Conservation (phyloP, 2,329 filamentous ascomycete genomes). For the Elsinoe australis region DNA sequence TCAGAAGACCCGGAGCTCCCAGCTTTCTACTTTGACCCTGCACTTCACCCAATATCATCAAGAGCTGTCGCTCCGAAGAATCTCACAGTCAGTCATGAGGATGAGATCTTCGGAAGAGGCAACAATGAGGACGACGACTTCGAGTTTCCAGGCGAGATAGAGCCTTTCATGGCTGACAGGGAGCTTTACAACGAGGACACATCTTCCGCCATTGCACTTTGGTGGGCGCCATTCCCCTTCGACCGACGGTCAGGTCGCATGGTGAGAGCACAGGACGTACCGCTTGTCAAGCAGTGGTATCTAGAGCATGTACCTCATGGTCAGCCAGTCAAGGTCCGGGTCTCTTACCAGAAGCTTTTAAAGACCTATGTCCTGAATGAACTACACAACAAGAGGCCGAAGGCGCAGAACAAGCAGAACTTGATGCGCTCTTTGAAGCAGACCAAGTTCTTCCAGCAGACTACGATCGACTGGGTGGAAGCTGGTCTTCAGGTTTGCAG, state of each 20-base stretch:
- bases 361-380: conserved; percentile 97
- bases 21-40: conserved; percentile 95
- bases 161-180: conserved; percentile 85
- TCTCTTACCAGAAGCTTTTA: conserved; percentile 95
- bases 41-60: conserved; percentile 95
- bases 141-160: conserved; percentile 66
- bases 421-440: conserved; percentile 82
- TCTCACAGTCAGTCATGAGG: conserved; percentile 82
- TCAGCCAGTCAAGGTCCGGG: conserved; percentile 91
- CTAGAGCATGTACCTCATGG: conserved; percentile 86
- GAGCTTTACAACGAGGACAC: conserved; percentile 85
- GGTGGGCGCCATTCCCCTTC: conserved; percentile 98
- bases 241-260: conserved; percentile 88
- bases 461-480: conserved; percentile 98
- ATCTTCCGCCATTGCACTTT: conserved; percentile 80
- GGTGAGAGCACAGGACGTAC: conserved; percentile 95
- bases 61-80: conserved; percentile 91
- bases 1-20: conserved; percentile 83
- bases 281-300: conserved; percentile 97
- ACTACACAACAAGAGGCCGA: conserved; percentile 89
- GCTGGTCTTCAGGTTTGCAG: conserved; percentile 95
- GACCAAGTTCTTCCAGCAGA: conserved; percentile 99
- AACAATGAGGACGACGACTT: conserved; percentile 66
- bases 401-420: conserved; percentile 92
- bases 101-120: conserved; percentile 79